Percentiles rank a stretch among this genome's conserved stretches.
phyloP scores from a whole-genome alignment of 805 yeast species.

The Brettanomyces naardenensis region DNA sequence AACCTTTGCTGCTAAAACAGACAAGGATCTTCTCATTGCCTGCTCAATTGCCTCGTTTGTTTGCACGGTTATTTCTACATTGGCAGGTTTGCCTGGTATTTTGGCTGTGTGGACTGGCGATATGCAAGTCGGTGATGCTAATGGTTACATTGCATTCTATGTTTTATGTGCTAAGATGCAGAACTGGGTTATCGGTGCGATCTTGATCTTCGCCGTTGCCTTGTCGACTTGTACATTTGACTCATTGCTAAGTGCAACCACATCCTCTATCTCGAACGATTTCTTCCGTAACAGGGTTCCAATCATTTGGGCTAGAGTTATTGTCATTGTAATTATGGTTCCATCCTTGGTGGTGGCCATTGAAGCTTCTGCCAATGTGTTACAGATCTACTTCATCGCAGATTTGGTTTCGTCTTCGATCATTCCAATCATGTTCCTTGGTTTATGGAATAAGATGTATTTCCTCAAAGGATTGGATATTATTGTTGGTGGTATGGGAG shows the following conservation, averaged over 20 bases:
- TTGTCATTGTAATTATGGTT: slow-evolving; percentile 72
- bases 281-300: slow-evolving; percentile 74
- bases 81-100: slow-evolving; percentile 79
- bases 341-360: slow-evolving; percentile 84
- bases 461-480: slow-evolving; percentile 75
- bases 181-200: slow-evolving; percentile 79
- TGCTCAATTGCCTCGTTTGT: slow-evolving; percentile 68
- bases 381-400: slow-evolving; percentile 84
- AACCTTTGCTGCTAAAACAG: slow-evolving; percentile 79
- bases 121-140: slow-evolving; percentile 40
- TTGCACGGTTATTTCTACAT: slow-evolving; percentile 52
- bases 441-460: slow-evolving; percentile 59
- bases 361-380: slow-evolving; percentile 70
- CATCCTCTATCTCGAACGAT: slow-evolving; percentile 85
- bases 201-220: slow-evolving; percentile 62
- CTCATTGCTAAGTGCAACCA: slow-evolving; percentile 80
- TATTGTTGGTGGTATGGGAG: slow-evolving; percentile 78
- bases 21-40: slow-evolving; percentile 69
- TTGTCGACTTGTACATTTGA: slow-evolving; percentile 87
- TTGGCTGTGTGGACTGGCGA: slow-evolving; percentile 88
- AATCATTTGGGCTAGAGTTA: slow-evolving; percentile 54
- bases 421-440: slow-evolving; percentile 77
- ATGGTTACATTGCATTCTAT: slow-evolving; percentile 66
- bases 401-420: slow-evolving; percentile 84
- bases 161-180: slow-evolving; percentile 67